These are phyloP conservation scores for Clarireedia paspali DNA, from an alignment of 2,329 filamentous ascomycete species.

Conservation along the genomic window DNA sequence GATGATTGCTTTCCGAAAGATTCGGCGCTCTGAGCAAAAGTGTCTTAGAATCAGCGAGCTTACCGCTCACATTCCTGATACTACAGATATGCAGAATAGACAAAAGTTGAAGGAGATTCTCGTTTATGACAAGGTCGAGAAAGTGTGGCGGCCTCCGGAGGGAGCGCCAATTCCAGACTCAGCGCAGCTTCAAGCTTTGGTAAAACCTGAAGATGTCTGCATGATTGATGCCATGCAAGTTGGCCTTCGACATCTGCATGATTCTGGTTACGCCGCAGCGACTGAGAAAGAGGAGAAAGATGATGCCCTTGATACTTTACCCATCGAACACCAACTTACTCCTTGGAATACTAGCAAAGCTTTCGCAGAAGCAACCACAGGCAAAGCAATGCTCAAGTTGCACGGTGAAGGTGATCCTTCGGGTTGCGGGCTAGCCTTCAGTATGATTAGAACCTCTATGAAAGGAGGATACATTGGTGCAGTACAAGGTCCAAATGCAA, in stretches of 20 bases:
- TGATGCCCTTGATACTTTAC: conserved; percentile 43
- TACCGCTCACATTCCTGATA: conserved; percentile 85
- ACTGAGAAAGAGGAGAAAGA: conserved; percentile 52
- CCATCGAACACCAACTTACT: conserved; percentile 79
- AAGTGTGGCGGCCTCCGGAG: conserved; percentile 70
- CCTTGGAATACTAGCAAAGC: conserved; percentile 97
- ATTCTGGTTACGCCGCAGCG: conserved; percentile 76
- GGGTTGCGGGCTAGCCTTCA: conserved; percentile 87
- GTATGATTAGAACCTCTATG: conserved; percentile 97
- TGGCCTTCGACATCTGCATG: conserved; percentile 80
- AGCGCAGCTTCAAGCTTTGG: conserved; percentile 72
- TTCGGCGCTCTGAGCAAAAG: conserved; percentile 64
- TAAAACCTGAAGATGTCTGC: conserved; percentile 93
- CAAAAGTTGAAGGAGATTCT: conserved; percentile 98
- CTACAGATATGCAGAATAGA: conserved; percentile 89
- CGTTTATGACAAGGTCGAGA: conserved; percentile 77
- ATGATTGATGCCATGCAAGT: conserved; percentile 95
- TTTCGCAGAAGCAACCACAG: conserved; percentile 86
- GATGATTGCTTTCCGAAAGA: conserved; percentile 88
- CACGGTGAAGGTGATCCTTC: conserved; percentile 94
- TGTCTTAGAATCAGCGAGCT: conserved; percentile 73
- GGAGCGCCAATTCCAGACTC: conserved; percentile 74
- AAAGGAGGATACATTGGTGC: conserved; percentile 91
- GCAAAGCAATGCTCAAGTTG: conserved; percentile 93
- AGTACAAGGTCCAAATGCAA: conserved; percentile 57